Evolutionary conservation across 805 yeast species (phyloP).

Genomic region (Yamadazyma laniorum): DNA sequence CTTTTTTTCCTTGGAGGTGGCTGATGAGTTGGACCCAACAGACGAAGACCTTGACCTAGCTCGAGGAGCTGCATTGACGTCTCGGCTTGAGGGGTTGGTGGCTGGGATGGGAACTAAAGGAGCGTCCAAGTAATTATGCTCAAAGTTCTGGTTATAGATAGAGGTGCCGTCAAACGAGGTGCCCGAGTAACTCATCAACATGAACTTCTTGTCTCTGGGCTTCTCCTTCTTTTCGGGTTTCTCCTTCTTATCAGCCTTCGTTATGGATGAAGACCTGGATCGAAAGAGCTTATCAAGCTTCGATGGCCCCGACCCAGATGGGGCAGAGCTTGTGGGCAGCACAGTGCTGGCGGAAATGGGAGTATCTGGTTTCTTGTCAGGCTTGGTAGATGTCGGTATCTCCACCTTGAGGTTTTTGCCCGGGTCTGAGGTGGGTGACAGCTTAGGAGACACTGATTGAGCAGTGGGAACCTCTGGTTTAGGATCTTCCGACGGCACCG

Average conservation of each 20-base stretch:
- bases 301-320: too few relatives aligned
- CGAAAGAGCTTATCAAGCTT: constrained; percentile 14
- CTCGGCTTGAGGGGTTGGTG: neutral
- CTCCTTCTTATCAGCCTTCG: constrained; percentile 3
- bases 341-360: too few relatives aligned
- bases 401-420: neutral
- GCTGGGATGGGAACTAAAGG: constrained; percentile 1
- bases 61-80: constrained; percentile 9
- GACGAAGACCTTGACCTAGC: constrained; percentile 14
- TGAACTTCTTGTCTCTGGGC: constrained; percentile 10
- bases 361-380: neutral
- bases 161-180: constrained; percentile 14
- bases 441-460: too few relatives aligned
- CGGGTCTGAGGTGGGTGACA: too few relatives aligned
- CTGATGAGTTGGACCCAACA: constrained; percentile 15
- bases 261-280: constrained; percentile 11
- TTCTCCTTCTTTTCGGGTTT: constrained; percentile 7
- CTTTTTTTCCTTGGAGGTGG: constrained; percentile 20
- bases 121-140: constrained; percentile 8
- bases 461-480: too few relatives aligned
- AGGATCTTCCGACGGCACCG: too few relatives aligned
- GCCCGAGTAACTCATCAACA: constrained; percentile 14
- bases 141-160: constrained; percentile 10
- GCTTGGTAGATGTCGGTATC: neutral
- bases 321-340: too few relatives aligned